These are phyloP conservation scores for Exophiala mesophila DNA, from an alignment of 2,329 filamentous ascomycete genomes.

Conservation along the genomic window DNA sequence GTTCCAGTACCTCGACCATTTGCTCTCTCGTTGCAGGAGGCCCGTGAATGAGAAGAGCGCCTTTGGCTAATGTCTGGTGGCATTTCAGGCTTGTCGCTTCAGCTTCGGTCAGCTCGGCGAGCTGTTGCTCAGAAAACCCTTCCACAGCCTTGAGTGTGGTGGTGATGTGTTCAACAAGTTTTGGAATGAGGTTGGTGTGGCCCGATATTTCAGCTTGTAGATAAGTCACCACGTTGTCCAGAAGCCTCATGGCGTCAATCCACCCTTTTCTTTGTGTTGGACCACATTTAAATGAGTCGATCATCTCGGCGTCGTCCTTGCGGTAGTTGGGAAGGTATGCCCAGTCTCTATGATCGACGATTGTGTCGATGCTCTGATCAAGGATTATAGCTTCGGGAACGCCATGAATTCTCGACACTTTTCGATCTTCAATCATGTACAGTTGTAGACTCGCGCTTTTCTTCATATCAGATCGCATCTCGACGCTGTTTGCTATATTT, in stretches of 20 bases:
- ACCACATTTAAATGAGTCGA: conserved; percentile 15
- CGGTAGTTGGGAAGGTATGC: conserved; percentile 22
- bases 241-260: conserved; percentile 20
- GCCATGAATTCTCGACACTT: conserved; percentile 37
- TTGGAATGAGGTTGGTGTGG: conserved; percentile 1
- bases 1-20: conserved; percentile 1
- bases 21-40: conserved; percentile 1
- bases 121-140: neutral
- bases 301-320: conserved; percentile 15
- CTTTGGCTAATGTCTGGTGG: conserved; percentile 8
- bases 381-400: conserved; percentile 14
- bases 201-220: conserved; percentile 17
- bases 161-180: neutral
- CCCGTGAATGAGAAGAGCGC: conserved; percentile 5
- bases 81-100: conserved; percentile 11
- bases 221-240: conserved; percentile 21
- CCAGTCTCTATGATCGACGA: conserved; percentile 24
- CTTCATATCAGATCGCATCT: conserved; percentile 33
- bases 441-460: conserved; percentile 31
- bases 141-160: neutral
- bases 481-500: conserved; percentile 39
- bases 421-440: conserved; percentile 40
- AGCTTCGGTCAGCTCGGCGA: conserved; percentile 15
- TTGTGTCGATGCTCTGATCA: conserved; percentile 5
- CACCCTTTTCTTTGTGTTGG: conserved; percentile 18